Percentiles rank a stretch among this genome's conserved stretches.
Evolutionary conservation across 2,329 filamentous ascomycete species (phyloP).

Genomic region (Fusarium setosum): DNA sequence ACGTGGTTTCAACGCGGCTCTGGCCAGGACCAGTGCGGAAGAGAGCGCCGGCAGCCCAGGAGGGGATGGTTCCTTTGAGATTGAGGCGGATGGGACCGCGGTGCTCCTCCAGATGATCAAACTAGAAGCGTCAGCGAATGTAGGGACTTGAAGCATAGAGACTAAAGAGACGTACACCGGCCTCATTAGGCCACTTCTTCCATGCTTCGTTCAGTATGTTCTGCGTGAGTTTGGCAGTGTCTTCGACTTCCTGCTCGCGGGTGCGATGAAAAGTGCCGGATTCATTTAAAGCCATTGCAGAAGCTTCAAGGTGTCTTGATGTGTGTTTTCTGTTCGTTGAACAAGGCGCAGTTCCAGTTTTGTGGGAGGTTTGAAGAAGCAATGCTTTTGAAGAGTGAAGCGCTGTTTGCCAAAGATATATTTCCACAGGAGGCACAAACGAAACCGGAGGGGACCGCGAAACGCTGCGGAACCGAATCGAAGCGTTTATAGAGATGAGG

Average conservation of each 20-base stretch:
- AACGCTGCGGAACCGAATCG: neutral
- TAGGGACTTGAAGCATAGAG: accelerated
- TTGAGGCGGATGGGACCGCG: slow-evolving; percentile 71
- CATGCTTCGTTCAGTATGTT: slow-evolving; percentile 49
- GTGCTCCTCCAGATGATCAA: slow-evolving; percentile 75
- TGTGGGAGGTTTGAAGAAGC: neutral
- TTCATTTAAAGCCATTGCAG: slow-evolving; percentile 42
- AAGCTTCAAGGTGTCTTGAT: neutral
- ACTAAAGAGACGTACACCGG: slow-evolving; percentile 51
- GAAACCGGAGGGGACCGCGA: too few species aligned
- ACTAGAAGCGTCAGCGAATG: slow-evolving; percentile 56
- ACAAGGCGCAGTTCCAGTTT: neutral
- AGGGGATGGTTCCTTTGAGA: slow-evolving; percentile 75
- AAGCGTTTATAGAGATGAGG: neutral
- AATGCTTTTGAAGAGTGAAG: neutral
- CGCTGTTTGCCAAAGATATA: too few species aligned
- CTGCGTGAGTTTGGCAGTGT: slow-evolving; percentile 33
- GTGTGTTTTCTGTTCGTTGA: neutral
- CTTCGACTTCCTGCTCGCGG: slow-evolving; percentile 41
- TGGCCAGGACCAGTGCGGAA: slow-evolving; percentile 81
- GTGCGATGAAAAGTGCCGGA: slow-evolving; percentile 44
- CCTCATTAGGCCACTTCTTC: slow-evolving; percentile 60
- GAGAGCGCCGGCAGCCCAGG: slow-evolving; percentile 76
- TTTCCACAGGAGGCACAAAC: too few species aligned
- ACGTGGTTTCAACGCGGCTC: slow-evolving; percentile 68